Percentiles rank a stretch among this genome's conserved stretches.
Evolutionary conservation across 495 filamentous ascomycete species (phyloP).

Genomic region (Cercophora samala): DNA sequence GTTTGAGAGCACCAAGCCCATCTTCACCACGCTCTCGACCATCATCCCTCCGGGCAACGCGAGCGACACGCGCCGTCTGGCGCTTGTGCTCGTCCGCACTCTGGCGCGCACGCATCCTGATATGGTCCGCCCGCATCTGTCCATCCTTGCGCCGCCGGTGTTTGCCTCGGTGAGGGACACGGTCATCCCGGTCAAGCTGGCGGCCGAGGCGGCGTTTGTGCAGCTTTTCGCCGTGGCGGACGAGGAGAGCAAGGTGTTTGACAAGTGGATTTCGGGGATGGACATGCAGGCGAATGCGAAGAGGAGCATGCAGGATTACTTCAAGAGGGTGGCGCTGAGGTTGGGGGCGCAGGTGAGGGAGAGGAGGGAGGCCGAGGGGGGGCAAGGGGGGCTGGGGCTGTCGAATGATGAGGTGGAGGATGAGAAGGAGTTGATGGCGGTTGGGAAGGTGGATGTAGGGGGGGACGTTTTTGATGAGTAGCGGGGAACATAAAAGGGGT

Average conservation of each 20-base stretch:
- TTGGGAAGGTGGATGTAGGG: slow-evolving; percentile 85
- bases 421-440: slow-evolving; percentile 91
- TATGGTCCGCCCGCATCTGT: slow-evolving; percentile 72
- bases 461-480: slow-evolving; percentile 53
- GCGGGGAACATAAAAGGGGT: slow-evolving; percentile 18
- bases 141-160: slow-evolving; percentile 72
- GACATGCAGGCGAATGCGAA: slow-evolving; percentile 66
- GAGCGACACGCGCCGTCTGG: slow-evolving; percentile 77
- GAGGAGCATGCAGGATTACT: slow-evolving; percentile 94
- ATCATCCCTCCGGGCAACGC: slow-evolving; percentile 74
- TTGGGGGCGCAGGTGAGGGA: slow-evolving; percentile 81
- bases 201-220: slow-evolving; percentile 91
- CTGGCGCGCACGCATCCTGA: slow-evolving; percentile 72
- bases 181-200: slow-evolving; percentile 94
- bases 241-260: slow-evolving; percentile 79
- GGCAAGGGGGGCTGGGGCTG: slow-evolving; percentile 77
- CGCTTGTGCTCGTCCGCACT: slow-evolving; percentile 86
- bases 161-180: slow-evolving; percentile 88
- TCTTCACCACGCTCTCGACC: slow-evolving; percentile 71
- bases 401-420: slow-evolving; percentile 89
- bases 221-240: slow-evolving; percentile 92
- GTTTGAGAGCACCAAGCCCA: slow-evolving; percentile 68
- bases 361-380: slow-evolving; percentile 84
- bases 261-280: slow-evolving; percentile 68
- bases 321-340: slow-evolving; percentile 84